Evolutionary conservation across 2,329 filamentous ascomycete species (phyloP), one percentile per base, ranked within the genome.

Genomic region (Zymoseptoria tritici): DNA sequence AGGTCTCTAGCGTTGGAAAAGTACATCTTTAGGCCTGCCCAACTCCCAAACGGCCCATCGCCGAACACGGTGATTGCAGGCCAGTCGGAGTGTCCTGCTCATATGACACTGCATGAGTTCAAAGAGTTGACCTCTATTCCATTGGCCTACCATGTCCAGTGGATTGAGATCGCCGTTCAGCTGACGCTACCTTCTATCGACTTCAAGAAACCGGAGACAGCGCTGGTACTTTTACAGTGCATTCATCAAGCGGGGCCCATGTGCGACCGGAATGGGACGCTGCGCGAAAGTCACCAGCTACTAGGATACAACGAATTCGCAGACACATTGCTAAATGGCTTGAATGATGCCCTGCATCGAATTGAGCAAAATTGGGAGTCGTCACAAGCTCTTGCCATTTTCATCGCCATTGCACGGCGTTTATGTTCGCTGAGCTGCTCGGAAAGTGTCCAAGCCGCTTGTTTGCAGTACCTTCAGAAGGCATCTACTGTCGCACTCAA

Each of bases 191-290:
- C 80, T 72, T 82, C 53, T 60, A 55, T 90, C 3, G 87, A 88
- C 61, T 83, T 88, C 61, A 83, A 81, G 31, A 79, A 77, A 0
- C 76, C 82, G 29, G 75, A 78, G 0, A 81, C 81, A 0, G 75
- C 76, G 31, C 61, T 73, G 0, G 64, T 87, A 0, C 67, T 89
- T 1, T 72, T 73, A 1, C 80, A 82, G 9, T 71, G 88, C 0
- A 74, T 78, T 0, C 62, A 81, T 0, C 81, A 89, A 62, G 78
- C 76, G 1, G 87, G 87, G 0, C 84, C 84, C 65, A n/a, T n/a
- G n/a, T n/a, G n/a, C 22, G n/a, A n/a, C n/a, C n/a, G n/a, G n/a
- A n/a, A n/a, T n/a, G n/a, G n/a, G n/a, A n/a, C n/a, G n/a, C n/a
- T n/a, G n/a, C n/a, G n/a, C n/a, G n/a, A n/a, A n/a, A n/a, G n/a